phyloP scores from a whole-genome alignment of 2,329 filamentous ascomycete species.

The Ilyonectria robusta region DNA sequence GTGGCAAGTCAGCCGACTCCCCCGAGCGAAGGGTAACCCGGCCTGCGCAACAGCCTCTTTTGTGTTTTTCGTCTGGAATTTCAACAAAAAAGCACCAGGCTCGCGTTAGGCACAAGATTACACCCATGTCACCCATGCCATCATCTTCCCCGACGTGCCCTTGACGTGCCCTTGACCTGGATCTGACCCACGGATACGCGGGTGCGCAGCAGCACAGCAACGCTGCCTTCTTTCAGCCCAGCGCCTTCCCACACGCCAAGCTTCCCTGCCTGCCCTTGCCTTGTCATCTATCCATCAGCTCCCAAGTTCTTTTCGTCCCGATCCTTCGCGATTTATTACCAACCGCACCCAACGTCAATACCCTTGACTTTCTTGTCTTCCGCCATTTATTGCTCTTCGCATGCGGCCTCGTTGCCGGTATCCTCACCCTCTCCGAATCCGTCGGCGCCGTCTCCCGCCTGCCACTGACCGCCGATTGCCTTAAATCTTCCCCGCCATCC shows the following conservation, averaged over 20 bases:
- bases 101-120: conserved; percentile 19
- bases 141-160: conserved; percentile 9
- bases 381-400: background rate
- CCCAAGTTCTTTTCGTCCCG: conserved; percentile 17
- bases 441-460: background rate
- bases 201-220: conserved; percentile 10
- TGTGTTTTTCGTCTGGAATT: conserved; percentile 10
- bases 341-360: conserved; percentile 9
- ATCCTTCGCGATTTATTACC: conserved; percentile 20
- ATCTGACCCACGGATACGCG: conserved; percentile 14
- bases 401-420: conserved; percentile 21
- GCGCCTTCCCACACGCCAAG: conserved; percentile 17
- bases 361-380: background rate
- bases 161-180: conserved; percentile 20
- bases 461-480: conserved; percentile 42
- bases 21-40: conserved; percentile 22
- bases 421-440: conserved; percentile 9
- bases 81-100: conserved; percentile 13
- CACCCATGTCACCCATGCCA: conserved; percentile 20
- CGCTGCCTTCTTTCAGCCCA: background rate
- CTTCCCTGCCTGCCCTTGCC: conserved; percentile 18
- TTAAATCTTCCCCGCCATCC: conserved; percentile 39
- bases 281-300: conserved; percentile 19
- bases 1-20: conserved; percentile 30
- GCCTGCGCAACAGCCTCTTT: background rate